Evolutionary conservation across 2,329 filamentous ascomycete genomes (phyloP).

Genomic region (Lachnellula subtilissima): DNA sequence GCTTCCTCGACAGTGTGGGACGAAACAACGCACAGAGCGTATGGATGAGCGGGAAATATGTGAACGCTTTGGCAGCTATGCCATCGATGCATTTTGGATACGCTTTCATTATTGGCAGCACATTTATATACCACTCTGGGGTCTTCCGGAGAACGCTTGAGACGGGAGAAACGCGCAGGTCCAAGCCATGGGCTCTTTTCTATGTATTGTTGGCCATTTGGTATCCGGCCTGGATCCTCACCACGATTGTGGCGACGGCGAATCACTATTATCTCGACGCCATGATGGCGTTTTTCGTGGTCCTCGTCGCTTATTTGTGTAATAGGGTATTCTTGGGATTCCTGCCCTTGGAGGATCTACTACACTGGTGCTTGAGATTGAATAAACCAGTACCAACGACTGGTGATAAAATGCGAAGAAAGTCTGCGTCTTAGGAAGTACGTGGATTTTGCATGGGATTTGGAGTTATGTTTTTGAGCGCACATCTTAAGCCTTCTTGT

Average conservation of each 20-base stretch:
- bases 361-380: slow-evolving; percentile 42
- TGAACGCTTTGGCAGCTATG: slow-evolving; percentile 48
- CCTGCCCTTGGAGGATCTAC: slow-evolving; percentile 44
- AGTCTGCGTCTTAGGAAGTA: neutral
- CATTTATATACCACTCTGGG: slow-evolving; percentile 49
- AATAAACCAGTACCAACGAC: slow-evolving; percentile 48
- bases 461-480: neutral
- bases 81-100: slow-evolving; percentile 52
- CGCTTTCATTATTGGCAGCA: slow-evolving; percentile 47
- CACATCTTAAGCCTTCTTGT: neutral
- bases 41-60: slow-evolving; percentile 46
- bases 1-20: slow-evolving; percentile 46
- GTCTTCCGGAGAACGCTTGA: slow-evolving; percentile 36
- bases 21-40: slow-evolving; percentile 45
- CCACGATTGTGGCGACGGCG: slow-evolving; percentile 48
- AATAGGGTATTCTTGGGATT: slow-evolving; percentile 47
- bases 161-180: slow-evolving; percentile 39
- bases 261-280: slow-evolving; percentile 53
- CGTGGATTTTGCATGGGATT: neutral
- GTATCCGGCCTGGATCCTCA: slow-evolving; percentile 44
- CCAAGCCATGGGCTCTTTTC: slow-evolving; percentile 38
- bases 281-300: slow-evolving; percentile 42
- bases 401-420: slow-evolving; percentile 31
- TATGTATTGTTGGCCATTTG: slow-evolving; percentile 39
- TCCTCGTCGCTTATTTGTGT: slow-evolving; percentile 40